Conservation (phyloP, 2,329 filamentous ascomycete species). For the Rutstroemia sp. region DNA sequence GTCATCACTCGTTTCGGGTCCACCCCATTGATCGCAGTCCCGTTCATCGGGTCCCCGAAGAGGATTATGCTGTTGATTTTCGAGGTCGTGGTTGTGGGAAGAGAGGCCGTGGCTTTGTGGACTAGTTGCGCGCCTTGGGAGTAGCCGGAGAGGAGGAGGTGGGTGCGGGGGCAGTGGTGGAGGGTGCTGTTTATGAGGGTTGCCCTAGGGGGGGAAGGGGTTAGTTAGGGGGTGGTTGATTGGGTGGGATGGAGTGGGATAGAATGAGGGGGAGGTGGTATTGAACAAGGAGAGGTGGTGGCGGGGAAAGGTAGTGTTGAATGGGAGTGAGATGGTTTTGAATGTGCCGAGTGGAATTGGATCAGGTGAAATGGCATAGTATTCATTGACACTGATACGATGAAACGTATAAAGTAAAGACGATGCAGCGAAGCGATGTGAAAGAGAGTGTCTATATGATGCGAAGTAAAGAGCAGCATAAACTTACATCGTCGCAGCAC, state of each 20-base stretch:
- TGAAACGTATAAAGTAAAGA: too few relatives aligned
- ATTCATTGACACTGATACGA: too few relatives aligned
- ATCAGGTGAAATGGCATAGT: too few relatives aligned
- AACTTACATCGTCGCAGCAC: constrained; percentile 35
- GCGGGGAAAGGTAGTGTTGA: too few relatives aligned
- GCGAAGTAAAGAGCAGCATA: too few relatives aligned
- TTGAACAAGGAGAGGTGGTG: background rate
- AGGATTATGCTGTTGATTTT: constrained; percentile 20
- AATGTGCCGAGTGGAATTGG: too few relatives aligned
- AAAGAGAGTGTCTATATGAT: too few relatives aligned
- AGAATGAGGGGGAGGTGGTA: background rate
- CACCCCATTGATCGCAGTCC: constrained; percentile 18
- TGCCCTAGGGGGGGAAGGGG: constrained; percentile 10
- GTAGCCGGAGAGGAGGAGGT: constrained; percentile 22
- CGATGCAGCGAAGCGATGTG: too few relatives aligned
- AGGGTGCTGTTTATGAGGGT: constrained; percentile 18
- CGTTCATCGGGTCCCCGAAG: constrained; percentile 26
- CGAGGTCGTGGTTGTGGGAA: constrained; percentile 12
- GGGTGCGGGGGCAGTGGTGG: constrained; percentile 17
- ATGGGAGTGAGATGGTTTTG: background rate
- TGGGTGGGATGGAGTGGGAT: background rate
- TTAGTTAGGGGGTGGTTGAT: background rate
- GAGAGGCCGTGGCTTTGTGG: constrained; percentile 16
- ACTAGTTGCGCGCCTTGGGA: constrained; percentile 26
- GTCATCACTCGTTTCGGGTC: constrained; percentile 18